These are phyloP conservation scores for Lichenothelia convexa DNA, from an alignment of 495 filamentous ascomycete genomes.

Conservation along the genomic window DNA sequence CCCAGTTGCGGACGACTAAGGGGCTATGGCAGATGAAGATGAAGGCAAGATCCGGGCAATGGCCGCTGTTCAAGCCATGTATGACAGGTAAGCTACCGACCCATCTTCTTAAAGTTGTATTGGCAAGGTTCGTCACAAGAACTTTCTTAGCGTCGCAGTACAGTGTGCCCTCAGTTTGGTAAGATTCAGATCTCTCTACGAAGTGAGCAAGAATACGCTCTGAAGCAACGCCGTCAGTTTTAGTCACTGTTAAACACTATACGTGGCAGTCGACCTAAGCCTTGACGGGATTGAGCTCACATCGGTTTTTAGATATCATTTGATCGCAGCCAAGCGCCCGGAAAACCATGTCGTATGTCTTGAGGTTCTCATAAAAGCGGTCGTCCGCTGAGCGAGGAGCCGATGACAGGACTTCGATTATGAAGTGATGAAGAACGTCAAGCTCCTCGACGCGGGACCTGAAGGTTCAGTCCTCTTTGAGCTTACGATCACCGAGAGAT, in stretches of 20 bases:
- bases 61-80: constrained; percentile 21
- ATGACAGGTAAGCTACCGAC: constrained; percentile 17
- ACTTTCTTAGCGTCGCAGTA: no score
- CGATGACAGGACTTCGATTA: constrained; percentile 16
- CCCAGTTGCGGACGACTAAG: no score
- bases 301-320: no score
- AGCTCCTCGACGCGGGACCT: constrained; percentile 18
- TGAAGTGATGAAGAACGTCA: constrained; percentile 20
- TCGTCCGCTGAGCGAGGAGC: not conserved
- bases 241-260: not conserved
- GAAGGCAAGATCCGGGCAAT: constrained; percentile 12
- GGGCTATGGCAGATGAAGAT: constrained; percentile 3
- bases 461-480: constrained; percentile 12
- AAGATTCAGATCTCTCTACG: not conserved
- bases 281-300: no score
- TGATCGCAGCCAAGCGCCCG: not conserved
- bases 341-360: constrained; percentile 9
- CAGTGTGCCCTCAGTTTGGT: no score
- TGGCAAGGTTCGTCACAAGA: no score
- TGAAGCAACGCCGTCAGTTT: no score
- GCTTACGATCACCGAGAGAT: constrained; percentile 7
- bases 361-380: not conserved
- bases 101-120: not conserved
- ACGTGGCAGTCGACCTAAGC: constrained; percentile 14
- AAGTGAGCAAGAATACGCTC: not conserved